phyloP scores from a whole-genome alignment of 2,329 filamentous ascomycete genomes.

The Aspergillus hiratsukae region DNA sequence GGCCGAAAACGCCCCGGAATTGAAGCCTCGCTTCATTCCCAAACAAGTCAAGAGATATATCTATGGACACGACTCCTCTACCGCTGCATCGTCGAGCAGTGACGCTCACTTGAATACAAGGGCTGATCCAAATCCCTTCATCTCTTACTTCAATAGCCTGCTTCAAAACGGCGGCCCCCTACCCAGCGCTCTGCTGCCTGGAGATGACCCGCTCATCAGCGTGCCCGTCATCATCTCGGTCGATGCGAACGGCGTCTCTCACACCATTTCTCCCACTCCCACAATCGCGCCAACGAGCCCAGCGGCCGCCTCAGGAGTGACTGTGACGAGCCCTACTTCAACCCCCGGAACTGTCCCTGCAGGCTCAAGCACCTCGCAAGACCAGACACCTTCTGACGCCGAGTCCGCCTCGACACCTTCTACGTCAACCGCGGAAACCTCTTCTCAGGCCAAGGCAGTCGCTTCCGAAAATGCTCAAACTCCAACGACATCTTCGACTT shows the following conservation, averaged over 20 bases:
- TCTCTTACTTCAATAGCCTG: not conserved
- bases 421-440: not conserved
- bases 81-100: not conserved
- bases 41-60: conserved; percentile 28
- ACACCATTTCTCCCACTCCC: conserved; percentile 16
- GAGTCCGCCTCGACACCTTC: no score
- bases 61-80: conserved; percentile 2
- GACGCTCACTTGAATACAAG: not conserved
- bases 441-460: not conserved
- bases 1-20: conserved; percentile 26
- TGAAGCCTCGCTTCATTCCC: conserved; percentile 32
- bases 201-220: conserved; percentile 7
- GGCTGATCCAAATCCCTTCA: not conserved
- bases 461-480: not conserved
- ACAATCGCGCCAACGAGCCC: conserved; percentile 1
- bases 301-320: not conserved
- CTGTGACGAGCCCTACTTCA: not conserved
- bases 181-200: no score
- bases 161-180: not conserved
- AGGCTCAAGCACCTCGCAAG: not conserved
- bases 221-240: conserved; percentile 19
- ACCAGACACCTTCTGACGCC: not conserved
- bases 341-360: not conserved
- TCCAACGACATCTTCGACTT: not conserved
- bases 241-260: conserved; percentile 19